Evolutionary conservation across 345 rosid species (phyloP).

Genomic region (Psidium friedrichsthalianum): DNA sequence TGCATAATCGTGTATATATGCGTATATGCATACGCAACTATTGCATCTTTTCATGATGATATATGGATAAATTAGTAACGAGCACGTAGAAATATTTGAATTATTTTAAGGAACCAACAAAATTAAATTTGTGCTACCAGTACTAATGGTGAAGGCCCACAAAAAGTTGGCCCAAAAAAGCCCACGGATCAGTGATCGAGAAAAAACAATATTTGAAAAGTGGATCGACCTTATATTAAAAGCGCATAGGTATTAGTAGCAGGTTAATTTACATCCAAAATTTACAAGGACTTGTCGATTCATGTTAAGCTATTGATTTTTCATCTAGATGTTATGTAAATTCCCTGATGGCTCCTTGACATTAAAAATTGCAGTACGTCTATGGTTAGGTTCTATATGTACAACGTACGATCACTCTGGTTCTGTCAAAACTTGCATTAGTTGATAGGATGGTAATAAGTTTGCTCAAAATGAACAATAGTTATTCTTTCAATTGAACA

Average conservation of each 20-base stretch:
- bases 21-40: neutral
- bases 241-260: neutral
- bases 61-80: neutral
- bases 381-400: neutral
- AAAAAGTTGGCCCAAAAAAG: neutral
- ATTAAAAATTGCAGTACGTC: neutral
- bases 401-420: fast-evolving
- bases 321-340: neutral
- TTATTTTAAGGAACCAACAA: neutral
- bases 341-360: neutral
- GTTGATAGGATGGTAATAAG: neutral
- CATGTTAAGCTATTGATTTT: neutral
- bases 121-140: neutral
- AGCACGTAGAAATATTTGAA: neutral
- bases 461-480: fast-evolving
- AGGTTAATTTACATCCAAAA: neutral
- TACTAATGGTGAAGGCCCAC: neutral
- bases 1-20: neutral
- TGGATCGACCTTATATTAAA: neutral
- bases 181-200: neutral
- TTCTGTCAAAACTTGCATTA: neutral
- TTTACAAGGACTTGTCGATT: neutral
- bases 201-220: neutral
- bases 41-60: neutral
- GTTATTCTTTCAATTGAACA: neutral